Base-by-base conservation (phyloP, 2,329 filamentous ascomycete species). In the Aspergillus tamarii region DNA sequence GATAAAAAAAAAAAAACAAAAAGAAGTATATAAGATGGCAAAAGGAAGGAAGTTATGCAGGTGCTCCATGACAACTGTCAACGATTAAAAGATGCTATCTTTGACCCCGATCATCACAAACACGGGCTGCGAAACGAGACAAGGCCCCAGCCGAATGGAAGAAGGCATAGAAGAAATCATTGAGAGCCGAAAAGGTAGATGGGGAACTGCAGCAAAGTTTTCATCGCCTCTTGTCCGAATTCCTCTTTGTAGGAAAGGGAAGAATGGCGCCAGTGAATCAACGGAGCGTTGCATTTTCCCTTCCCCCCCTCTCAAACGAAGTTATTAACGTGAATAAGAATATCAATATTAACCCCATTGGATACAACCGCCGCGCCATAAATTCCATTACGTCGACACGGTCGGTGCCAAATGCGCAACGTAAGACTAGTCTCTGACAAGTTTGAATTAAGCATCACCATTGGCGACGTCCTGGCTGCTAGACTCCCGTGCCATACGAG, bases 401-500 rank as follows among this genome's bases (percentile, higher is more conserved):
- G 69, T 71, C 70, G 70, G 74, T 72, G 72, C 71, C 69, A 72
- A 69, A 69, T 71, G 39, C 71, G 69, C 69, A 69, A 64, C 46
- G 52, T 36, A 62, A 73, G 68, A 70, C 65, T 68, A 64, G 69
- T 72, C 65, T 63, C 68, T 46, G 48, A 36, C 64, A 71, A 69
- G 70, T 67, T 71, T 70, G 48, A 72, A 69, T 72, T 77, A 79
- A 65, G 74, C 74, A 62, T 78, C 77, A 69, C 74, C 76, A 65
- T 75, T 76, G 69, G 72, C 66, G 61, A 68, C 70, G 59, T 78
- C 76, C 61, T 68, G 66, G 45, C 70, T 74, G 76, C 87, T 89
- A 69, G 89, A 86, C 83, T 96, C 93, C 78, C 94, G 89, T 77
- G 94, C 90, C 94, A 98, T 97, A 77, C 94, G 91, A 67, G 94